Percentiles rank a stretch among this genome's conserved stretches.
Conservation (phyloP, 2,329 filamentous ascomycete genomes). For the Colletotrichum filicis region DNA sequence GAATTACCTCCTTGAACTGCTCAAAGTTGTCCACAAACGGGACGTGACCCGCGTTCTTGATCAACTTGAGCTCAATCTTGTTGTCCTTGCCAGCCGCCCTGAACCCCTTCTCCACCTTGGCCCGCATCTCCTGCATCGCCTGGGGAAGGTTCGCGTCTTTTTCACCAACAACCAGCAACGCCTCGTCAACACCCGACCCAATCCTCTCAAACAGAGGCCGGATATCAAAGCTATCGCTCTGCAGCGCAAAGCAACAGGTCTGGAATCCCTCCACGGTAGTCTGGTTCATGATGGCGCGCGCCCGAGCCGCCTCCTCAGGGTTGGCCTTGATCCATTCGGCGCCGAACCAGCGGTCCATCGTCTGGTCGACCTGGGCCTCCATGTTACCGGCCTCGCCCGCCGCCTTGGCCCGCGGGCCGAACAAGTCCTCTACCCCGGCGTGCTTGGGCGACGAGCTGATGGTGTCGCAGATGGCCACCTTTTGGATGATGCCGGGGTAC, state of each 20-base stretch:
- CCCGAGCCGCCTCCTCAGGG: conserved; percentile 46
- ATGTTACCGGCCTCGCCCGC: conserved; percentile 47
- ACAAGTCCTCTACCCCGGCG: conserved; percentile 48
- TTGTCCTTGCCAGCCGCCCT: conserved; percentile 38
- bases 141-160: conserved; percentile 53
- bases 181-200: conserved; percentile 47
- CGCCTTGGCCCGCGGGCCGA: conserved; percentile 47
- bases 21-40: conserved; percentile 51
- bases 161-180: conserved; percentile 52
- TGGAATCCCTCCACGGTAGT: conserved; percentile 54
- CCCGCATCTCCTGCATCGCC: conserved; percentile 51
- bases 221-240: conserved; percentile 50
- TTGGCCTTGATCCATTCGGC: conserved; percentile 48
- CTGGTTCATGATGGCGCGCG: conserved; percentile 48
- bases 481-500: conserved; percentile 50
- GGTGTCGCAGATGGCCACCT: conserved; percentile 53
- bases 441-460: conserved; percentile 51
- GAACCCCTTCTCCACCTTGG: conserved; percentile 47
- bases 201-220: conserved; percentile 46
- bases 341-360: conserved; percentile 55
- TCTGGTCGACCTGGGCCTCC: conserved; percentile 43
- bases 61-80: conserved; percentile 45
- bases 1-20: conserved; percentile 42
- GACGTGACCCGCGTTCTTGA: conserved; percentile 50
- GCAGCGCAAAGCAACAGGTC: conserved; percentile 52